Percentiles rank a stretch among this genome's conserved stretches.
phyloP scores from a whole-genome alignment of 2,329 filamentous ascomycete genomes.

The Madurella mycetomatis region DNA sequence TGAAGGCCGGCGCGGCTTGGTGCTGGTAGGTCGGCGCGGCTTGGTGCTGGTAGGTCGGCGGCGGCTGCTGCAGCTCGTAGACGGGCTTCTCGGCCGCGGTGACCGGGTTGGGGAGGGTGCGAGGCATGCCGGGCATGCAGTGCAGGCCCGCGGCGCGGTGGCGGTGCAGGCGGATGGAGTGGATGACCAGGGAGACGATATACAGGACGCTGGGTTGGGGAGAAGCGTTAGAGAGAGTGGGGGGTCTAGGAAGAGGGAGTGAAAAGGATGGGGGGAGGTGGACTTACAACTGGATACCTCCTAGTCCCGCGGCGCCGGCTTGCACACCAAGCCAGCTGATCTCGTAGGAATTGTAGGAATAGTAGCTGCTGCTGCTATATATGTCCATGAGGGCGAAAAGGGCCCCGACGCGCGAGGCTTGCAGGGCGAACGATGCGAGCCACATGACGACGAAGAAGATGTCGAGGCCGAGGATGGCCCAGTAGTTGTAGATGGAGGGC shows the following conservation, averaged over 20 bases:
- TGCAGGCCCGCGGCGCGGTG: conserved; percentile 43
- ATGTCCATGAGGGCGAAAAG: conserved; percentile 19
- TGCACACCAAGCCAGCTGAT: conserved; percentile 23
- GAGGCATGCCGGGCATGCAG: conserved; percentile 29
- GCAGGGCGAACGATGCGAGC: conserved; percentile 42
- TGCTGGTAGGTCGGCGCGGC: neutral
- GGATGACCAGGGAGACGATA: conserved; percentile 38
- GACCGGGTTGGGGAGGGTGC: conserved; percentile 1
- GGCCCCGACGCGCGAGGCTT: conserved; percentile 35
- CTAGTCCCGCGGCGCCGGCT: conserved; percentile 38
- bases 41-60: neutral
- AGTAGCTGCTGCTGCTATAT: conserved; percentile 23
- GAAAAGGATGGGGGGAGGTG: neutral
- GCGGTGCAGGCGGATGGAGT: conserved; percentile 39
- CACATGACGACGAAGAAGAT: conserved; percentile 50
- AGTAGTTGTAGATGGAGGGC: conserved; percentile 48
- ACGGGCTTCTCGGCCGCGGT: conserved; percentile 8
- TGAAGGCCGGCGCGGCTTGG: neutral
- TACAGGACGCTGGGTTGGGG: conserved; percentile 38
- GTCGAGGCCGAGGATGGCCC: conserved; percentile 49
- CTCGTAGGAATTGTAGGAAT: too few relatives aligned
- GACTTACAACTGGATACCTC: conserved; percentile 42
- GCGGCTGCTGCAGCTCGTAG: neutral
- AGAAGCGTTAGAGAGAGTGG: neutral
- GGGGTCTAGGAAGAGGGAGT: neutral